Evolutionary conservation across 345 rosid genomes (phyloP).

Genomic region (Sisymbrium altissimum): DNA sequence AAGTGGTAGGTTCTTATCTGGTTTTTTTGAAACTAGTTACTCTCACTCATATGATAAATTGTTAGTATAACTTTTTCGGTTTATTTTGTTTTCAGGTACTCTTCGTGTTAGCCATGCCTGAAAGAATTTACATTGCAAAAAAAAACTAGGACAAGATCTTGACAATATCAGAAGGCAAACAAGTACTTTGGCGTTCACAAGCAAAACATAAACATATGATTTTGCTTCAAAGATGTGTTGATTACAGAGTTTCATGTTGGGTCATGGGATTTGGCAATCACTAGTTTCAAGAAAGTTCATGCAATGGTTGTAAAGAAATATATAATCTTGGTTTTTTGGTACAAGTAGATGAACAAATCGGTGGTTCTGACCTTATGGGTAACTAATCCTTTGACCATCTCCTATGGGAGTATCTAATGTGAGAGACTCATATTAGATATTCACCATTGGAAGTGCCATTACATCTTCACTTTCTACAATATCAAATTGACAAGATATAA

Average conservation of each 20-base stretch:
- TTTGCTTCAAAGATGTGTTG: background rate
- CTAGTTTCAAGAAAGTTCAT: background rate
- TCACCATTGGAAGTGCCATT: no score
- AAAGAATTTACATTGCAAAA: background rate
- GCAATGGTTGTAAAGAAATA: no score
- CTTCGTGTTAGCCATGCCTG: background rate
- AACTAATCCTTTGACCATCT: no score
- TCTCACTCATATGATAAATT: background rate
- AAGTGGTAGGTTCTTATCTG: background rate
- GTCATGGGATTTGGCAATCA: background rate
- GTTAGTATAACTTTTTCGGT: background rate
- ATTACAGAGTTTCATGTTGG: background rate
- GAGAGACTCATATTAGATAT: no score
- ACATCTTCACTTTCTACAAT: no score
- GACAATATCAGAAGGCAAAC: background rate
- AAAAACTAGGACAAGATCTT: slow-evolving; percentile 3
- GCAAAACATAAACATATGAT: background rate
- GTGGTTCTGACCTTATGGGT: no score
- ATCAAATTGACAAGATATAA: no score
- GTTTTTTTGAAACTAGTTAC: slow-evolving; percentile 9
- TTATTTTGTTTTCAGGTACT: slow-evolving; percentile 9
- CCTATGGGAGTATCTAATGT: no score
- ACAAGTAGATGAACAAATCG: no score
- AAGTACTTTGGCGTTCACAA: background rate
- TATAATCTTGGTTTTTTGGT: no score